phyloP scores from a whole-genome alignment of 2,329 filamentous ascomycete species.

The Lachnellula subtilissima region DNA sequence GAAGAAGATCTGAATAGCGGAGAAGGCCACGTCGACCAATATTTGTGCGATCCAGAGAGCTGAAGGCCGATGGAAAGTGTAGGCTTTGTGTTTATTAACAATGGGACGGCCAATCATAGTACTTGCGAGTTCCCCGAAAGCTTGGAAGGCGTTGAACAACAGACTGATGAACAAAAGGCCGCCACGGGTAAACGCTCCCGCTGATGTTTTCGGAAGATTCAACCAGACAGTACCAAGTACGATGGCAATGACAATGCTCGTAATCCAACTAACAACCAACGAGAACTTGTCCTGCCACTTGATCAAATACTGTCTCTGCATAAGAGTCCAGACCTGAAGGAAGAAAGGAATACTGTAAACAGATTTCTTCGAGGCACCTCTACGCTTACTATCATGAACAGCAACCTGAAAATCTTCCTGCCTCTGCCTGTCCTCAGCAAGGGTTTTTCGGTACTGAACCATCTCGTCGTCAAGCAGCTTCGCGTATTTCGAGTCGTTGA shows the following conservation, averaged over 20 bases:
- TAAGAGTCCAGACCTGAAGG: constrained; percentile 74
- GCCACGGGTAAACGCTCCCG: constrained; percentile 74
- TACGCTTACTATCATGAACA: constrained; percentile 73
- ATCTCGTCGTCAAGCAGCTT: constrained; percentile 60
- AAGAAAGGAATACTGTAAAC: constrained; percentile 83
- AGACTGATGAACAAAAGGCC: constrained; percentile 77
- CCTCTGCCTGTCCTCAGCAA: constrained; percentile 60
- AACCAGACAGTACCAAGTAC: constrained; percentile 77
- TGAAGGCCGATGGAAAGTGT: constrained; percentile 76
- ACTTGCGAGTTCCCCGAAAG: constrained; percentile 70
- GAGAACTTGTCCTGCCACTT: constrained; percentile 83
- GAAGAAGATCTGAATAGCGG: constrained; percentile 63
- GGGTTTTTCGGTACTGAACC: constrained; percentile 57
- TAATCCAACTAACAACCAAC: constrained; percentile 68
- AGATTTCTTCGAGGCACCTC: constrained; percentile 63
- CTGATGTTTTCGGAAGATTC: constrained; percentile 58
- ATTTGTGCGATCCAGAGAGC: constrained; percentile 82
- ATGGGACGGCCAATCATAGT: constrained; percentile 74
- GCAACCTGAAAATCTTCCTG: constrained; percentile 74
- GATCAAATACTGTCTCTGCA: constrained; percentile 78
- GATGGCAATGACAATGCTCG: constrained; percentile 68
- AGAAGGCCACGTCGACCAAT: constrained; percentile 69
- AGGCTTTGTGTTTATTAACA: constrained; percentile 79
- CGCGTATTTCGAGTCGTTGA: constrained; percentile 58
- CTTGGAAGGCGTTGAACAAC: constrained; percentile 83